Base-by-base conservation (phyloP, 768 basidiomycete genomes). In the Collybia sordida region DNA sequence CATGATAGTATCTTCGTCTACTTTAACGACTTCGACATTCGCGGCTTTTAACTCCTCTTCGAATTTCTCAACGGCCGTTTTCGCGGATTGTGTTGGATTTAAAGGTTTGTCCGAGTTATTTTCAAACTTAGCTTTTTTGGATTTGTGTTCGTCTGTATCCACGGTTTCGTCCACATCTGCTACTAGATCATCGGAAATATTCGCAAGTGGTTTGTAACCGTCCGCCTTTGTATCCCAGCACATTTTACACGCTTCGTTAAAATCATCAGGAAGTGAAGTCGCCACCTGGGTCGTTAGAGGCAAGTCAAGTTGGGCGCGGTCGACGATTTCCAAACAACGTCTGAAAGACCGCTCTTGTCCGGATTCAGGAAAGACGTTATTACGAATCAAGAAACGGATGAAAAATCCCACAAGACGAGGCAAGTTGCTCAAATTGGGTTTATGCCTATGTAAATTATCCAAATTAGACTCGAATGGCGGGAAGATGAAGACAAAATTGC, bases 331-430 rank as follows among this genome's bases (percentile, higher is more conserved):
- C 22, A 84, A 51, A 0, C 82, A 78, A 18, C 67, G 69, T 37
- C 71, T 72, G 38, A 86, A 66, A 6, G 66, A 71, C 1, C 71
- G 71, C 49, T 81, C 78, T 54, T 72, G 70, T 4, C 57, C 52
- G 0, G 66, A 50, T 54, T 86, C 84, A 0, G 72, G 73, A 38
- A 89, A 69, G 15, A 80, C 75, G 24, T 71, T 62, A 54, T 77
- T 82, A 18, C 81, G 77, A 14, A 86, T 24, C n/a, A 88, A 58
- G 59, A 80, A 89, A 12, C 75, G 62, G 25, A 88, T 48, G 64
- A 86, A 90, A 60, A 87, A 86, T 1, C 56, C 64, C 4, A 87
- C 39, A 3, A 89, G 68, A 22, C 72, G 77, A 2, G 87, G 86
- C 2, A 74, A 67, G 49, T 73, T 69, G 9, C 68, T 52, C 35